Percentiles rank a stretch among this genome's conserved stretches.
Evolutionary conservation across 2,329 filamentous ascomycete species (phyloP).

Genomic region (Onygenales sp.): DNA sequence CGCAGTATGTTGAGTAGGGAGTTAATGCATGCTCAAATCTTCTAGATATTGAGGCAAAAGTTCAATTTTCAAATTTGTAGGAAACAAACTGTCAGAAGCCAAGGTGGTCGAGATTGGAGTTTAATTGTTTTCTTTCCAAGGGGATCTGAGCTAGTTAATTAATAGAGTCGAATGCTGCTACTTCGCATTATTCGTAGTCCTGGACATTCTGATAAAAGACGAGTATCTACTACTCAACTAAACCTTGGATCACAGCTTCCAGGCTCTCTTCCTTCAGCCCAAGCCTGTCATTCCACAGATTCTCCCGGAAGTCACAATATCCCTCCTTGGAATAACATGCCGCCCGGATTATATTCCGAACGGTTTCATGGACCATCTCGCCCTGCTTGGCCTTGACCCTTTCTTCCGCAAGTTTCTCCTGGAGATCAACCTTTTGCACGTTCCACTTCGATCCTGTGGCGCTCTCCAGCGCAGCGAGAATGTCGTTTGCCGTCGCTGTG

Average conservation of each 20-base stretch:
- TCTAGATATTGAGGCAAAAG: no score
- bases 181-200: no score
- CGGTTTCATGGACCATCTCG: neutral
- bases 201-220: no score
- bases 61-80: no score
- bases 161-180: no score
- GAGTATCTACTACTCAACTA: neutral
- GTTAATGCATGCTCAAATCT: no score
- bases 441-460: conserved; percentile 43
- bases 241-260: neutral
- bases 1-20: no score
- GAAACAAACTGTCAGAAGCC: no score
- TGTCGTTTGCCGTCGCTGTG: conserved; percentile 48
- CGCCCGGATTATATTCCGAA: neutral
- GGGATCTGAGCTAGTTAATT: no score
- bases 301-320: neutral
- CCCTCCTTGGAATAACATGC: neutral
- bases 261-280: neutral
- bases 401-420: neutral
- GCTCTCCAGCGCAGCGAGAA: conserved; percentile 46
- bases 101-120: no score
- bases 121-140: no score
- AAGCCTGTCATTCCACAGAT: neutral
- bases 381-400: neutral
- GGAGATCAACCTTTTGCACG: conserved; percentile 18